These are phyloP conservation scores for bread wheat (Triticum aestivum) DNA, from an alignment of 176 grass and related monocot genomes.

Conservation along the genomic window IWGSC_CS_RefSeq_v2.1 NC_057805.1:117891533-117892032, in stretches of 20 bases:
- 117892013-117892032: neutral
- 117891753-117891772: neutral
- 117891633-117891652: neutral
- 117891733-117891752: neutral
- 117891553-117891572: neutral
- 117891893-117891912: neutral
- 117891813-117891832: neutral
- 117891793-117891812: neutral
- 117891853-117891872: neutral
- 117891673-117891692: neutral
- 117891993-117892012: neutral
- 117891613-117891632: neutral
- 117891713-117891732: neutral
- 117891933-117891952: neutral
- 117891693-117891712: neutral
- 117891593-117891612: neutral
- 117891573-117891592: neutral
- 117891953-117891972: neutral
- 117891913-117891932: neutral
- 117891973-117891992: neutral
- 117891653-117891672: neutral
- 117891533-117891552: neutral
- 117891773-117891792: neutral
- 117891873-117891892: neutral
- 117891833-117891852: neutral